Evolutionary conservation across 768 basidiomycete species (phyloP).

Genomic region (Lentinula lateritia): DNA sequence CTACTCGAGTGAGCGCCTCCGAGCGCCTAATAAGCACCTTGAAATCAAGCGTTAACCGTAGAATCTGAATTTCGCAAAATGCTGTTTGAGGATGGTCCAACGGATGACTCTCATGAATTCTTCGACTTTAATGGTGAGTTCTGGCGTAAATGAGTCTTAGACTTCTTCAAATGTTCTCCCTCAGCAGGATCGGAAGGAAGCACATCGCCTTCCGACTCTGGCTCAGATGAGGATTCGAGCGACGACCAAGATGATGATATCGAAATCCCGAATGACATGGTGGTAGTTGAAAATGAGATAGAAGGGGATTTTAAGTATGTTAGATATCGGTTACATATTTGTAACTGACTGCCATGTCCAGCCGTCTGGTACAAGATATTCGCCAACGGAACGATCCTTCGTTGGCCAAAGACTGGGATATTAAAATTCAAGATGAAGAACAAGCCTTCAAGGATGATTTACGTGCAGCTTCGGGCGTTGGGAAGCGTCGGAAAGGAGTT

Average conservation of each 20-base stretch:
- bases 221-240: constrained; percentile 12
- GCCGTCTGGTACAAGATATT: constrained; percentile 66
- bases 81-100: not conserved
- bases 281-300: constrained; percentile 26
- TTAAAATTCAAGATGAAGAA: constrained; percentile 61
- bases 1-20: no score
- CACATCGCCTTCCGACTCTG: not conserved
- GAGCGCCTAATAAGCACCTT: no score
- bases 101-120: not conserved
- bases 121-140: not conserved
- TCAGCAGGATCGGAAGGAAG: not conserved
- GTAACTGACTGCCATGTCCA: constrained; percentile 21
- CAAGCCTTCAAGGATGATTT: constrained; percentile 71
- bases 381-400: constrained; percentile 43
- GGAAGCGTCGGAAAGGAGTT: constrained; percentile 47
- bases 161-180: not conserved
- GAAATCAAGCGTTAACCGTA: no score
- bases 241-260: constrained; percentile 33
- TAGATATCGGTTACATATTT: not conserved
- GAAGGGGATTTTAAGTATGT: constrained; percentile 59
- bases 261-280: constrained; percentile 10
- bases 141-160: not conserved
- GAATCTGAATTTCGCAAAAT: not conserved
- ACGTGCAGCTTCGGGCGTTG: constrained; percentile 69
- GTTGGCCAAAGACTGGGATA: constrained; percentile 68